Evolutionary conservation across 2,329 filamentous ascomycete genomes (phyloP).

Genomic region (Xylaria sp.): DNA sequence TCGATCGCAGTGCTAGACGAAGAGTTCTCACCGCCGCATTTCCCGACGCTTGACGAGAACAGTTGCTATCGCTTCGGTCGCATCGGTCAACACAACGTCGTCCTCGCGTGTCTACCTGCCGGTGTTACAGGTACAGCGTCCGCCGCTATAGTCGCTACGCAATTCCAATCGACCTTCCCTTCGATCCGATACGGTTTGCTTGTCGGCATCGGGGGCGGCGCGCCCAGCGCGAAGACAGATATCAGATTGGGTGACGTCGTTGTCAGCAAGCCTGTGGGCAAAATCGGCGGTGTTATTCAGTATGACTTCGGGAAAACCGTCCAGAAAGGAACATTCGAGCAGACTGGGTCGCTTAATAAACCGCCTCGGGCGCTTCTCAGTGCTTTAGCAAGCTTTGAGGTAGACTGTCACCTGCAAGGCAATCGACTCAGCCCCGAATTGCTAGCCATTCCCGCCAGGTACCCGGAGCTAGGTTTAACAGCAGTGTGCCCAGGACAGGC

Average conservation of each 20-base stretch:
- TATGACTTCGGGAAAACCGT: slow-evolving; percentile 13
- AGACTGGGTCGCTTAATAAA: slow-evolving; percentile 1
- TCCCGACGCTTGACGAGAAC: too few species aligned
- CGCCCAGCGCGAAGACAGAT: slow-evolving; percentile 35
- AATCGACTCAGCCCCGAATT: not conserved
- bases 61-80: not conserved
- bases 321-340: not conserved
- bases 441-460: not conserved
- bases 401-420: not conserved
- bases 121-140: not conserved
- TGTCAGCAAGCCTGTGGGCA: not conserved
- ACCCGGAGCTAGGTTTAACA: not conserved
- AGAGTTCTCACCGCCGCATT: too few species aligned
- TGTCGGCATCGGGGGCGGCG: slow-evolving; percentile 46
- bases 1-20: too few species aligned
- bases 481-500: not conserved
- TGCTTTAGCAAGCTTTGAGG: not conserved
- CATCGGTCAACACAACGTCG: not conserved
- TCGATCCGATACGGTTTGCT: slow-evolving; percentile 41
- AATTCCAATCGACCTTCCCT: not conserved
- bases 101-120: not conserved
- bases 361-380: not conserved
- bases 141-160: not conserved
- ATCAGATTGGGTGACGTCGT: slow-evolving; percentile 19
- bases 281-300: slow-evolving; percentile 10